phyloP scores from a whole-genome alignment of 345 rosid genomes.

The Punica granatum region DNA sequence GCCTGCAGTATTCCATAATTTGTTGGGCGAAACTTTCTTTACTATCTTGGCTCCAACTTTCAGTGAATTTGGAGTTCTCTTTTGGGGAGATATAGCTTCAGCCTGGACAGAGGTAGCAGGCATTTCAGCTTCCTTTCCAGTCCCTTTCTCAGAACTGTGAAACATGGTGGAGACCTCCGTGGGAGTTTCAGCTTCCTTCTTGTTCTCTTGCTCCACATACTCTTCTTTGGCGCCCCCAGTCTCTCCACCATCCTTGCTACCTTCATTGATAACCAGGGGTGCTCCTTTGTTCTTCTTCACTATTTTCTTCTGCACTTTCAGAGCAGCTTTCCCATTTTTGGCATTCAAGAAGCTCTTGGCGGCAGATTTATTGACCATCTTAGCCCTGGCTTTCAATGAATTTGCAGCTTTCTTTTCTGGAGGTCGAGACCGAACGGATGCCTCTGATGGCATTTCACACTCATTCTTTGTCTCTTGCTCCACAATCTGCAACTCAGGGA shows the following conservation, averaged over 20 bases:
- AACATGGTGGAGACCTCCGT: constrained; percentile 2
- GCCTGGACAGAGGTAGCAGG: constrained; percentile 18
- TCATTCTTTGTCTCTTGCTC: constrained; percentile 11
- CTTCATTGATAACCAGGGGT: constrained; percentile 12
- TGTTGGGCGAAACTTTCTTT: constrained; percentile 32
- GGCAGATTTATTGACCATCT: constrained; percentile 30
- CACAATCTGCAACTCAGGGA: constrained; percentile 1
- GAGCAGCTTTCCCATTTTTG: constrained; percentile 17
- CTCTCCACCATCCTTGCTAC: constrained; percentile 9
- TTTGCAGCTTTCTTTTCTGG: constrained; percentile 24
- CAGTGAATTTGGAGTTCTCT: constrained; percentile 20
- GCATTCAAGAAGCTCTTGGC: constrained; percentile 20
- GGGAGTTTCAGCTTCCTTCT: constrained; percentile 2
- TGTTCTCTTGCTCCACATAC: constrained; percentile 10
- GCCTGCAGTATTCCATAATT: constrained; percentile 18
- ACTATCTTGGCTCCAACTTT: constrained; percentile 30
- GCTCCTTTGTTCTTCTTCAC: constrained; percentile 16
- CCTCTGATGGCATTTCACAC: constrained; percentile 22
- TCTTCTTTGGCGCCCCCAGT: constrained; percentile 6
- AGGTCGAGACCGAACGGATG: constrained; percentile 22
- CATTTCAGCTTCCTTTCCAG: constrained; percentile 22
- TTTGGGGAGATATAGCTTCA: constrained; percentile 20
- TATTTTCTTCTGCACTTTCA: constrained; percentile 10
- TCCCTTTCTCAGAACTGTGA: constrained; percentile 8
- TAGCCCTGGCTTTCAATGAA: constrained; percentile 28